A percentile compares a stretch with the other conserved stretches of the same genome.
Evolutionary conservation across 164 flowering plant species (phyloP).

Genomic region (Tetrastigma voinierianum): DNA sequence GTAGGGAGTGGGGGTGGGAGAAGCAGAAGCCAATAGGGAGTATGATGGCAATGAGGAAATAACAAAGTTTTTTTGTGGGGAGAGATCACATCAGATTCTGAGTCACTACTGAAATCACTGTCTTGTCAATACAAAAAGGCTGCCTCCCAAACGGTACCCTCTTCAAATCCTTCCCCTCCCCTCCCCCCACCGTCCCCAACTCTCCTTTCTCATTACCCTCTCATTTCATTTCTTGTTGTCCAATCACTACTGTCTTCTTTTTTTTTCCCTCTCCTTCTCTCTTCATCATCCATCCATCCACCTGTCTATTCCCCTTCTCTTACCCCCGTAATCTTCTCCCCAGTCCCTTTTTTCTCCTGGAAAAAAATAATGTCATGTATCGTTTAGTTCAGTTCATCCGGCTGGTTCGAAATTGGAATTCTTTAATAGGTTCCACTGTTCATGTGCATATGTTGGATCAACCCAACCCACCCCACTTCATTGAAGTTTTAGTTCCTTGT

Average conservation of each 20-base stretch:
- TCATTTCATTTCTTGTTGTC: slow-evolving; percentile 25
- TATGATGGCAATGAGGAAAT: slow-evolving; percentile 7
- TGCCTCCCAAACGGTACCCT: slow-evolving; percentile 15
- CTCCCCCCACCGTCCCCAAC: not conserved
- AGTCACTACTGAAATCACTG: slow-evolving; percentile 18
- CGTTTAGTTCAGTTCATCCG: no score
- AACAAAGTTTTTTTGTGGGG: not conserved
- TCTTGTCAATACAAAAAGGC: slow-evolving; percentile 31
- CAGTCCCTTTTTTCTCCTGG: not conserved
- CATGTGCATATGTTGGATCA: no score
- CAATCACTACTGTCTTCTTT: slow-evolving; percentile 27
- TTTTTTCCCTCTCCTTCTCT: slow-evolving; percentile 1
- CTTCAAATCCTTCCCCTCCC: not conserved
- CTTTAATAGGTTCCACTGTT: no score
- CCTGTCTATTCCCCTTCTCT: not conserved
- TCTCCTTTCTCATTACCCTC: slow-evolving; percentile 5
- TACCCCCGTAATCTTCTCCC: not conserved
- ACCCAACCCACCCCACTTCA: no score
- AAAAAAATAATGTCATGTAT: not conserved
- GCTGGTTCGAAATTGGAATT: no score
- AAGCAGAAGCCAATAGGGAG: slow-evolving; percentile 1
- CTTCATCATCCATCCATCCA: slow-evolving; percentile 8
- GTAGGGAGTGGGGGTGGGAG: slow-evolving; percentile 13
- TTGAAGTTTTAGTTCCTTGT: no score
- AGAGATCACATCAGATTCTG: slow-evolving; percentile 22